These are phyloP conservation scores for Pseudognaphalium luteoalbum DNA, from an alignment of 129 eudicot genomes.

Conservation along the genomic window DNA sequence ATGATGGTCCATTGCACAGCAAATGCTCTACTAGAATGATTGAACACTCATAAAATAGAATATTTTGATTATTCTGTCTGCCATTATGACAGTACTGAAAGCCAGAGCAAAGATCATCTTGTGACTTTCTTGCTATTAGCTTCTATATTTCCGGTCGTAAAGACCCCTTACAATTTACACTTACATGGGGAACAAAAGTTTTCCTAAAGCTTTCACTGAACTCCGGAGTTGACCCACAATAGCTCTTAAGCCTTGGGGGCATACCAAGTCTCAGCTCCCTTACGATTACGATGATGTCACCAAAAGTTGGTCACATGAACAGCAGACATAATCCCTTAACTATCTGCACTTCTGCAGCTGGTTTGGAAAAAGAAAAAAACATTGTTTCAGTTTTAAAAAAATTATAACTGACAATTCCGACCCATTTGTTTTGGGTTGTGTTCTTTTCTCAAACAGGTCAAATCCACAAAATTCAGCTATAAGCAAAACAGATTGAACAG, in stretches of 20 bases:
- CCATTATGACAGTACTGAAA: not conserved
- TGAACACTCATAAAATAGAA: not conserved
- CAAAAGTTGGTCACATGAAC: constrained; percentile 21
- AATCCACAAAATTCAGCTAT: not conserved
- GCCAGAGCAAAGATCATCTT: not conserved
- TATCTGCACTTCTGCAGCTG: constrained; percentile 19
- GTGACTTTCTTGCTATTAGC: not conserved
- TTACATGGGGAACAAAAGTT: constrained; percentile 18
- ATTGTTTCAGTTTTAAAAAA: not conserved
- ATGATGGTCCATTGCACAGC: not conserved
- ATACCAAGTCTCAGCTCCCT: constrained; percentile 18
- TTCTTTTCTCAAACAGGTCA: not conserved
- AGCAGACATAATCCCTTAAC: not conserved
- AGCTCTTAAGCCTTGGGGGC: constrained; percentile 35
- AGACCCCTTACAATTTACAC: constrained; percentile 27
- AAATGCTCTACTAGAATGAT: not conserved
- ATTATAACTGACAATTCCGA: not conserved
- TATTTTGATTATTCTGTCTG: not conserved
- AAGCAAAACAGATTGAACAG: not conserved
- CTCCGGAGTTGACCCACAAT: constrained; percentile 31
- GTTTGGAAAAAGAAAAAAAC: not conserved
- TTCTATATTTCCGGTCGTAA: not conserved
- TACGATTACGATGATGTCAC: not conserved
- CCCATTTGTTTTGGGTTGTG: not conserved
- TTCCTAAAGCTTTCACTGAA: constrained; percentile 44